phyloP scores from a whole-genome alignment of 2,329 filamentous ascomycete species.

The Chrysosphaeria jannelii region DNA sequence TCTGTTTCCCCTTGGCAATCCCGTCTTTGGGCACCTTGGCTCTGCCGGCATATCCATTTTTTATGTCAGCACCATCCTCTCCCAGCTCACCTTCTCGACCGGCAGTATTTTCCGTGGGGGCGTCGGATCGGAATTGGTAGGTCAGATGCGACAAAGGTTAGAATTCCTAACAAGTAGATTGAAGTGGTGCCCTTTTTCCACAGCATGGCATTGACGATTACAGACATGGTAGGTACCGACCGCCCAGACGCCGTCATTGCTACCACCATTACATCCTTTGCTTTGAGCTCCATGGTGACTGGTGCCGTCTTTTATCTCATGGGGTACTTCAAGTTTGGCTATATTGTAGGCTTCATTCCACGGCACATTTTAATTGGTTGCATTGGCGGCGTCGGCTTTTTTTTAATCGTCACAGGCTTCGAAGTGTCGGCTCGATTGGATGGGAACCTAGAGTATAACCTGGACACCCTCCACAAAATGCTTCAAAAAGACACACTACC shows the following conservation, averaged over 20 bases:
- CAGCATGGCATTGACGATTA: conserved; percentile 83
- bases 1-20: conserved; percentile 67
- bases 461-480: conserved; percentile 46
- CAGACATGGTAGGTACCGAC: conserved; percentile 44
- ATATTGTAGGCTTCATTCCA: conserved; percentile 87
- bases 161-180: conserved; percentile 21
- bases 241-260: conserved; percentile 68
- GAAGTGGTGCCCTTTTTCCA: conserved; percentile 98
- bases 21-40: conserved; percentile 60
- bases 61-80: conserved; percentile 89
- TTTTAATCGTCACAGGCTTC: conserved; percentile 68
- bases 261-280: conserved; percentile 78
- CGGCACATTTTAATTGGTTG: conserved; percentile 89
- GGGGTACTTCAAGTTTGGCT: conserved; percentile 63
- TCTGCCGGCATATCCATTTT: conserved; percentile 95
- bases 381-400: conserved; percentile 91
- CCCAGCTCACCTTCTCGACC: conserved; percentile 66
- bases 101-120: conserved; percentile 75
- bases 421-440: conserved; percentile 78
- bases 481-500: conserved; percentile 42
- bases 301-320: conserved; percentile 78
- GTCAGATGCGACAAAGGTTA: conserved; percentile 9
- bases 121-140: conserved; percentile 71
- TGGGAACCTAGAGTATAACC: conserved; percentile 55
- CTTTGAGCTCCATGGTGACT: conserved; percentile 69